These are phyloP conservation scores for Aspergillus diversus DNA, from an alignment of 495 filamentous ascomycete genomes.

Conservation along the genomic window DNA sequence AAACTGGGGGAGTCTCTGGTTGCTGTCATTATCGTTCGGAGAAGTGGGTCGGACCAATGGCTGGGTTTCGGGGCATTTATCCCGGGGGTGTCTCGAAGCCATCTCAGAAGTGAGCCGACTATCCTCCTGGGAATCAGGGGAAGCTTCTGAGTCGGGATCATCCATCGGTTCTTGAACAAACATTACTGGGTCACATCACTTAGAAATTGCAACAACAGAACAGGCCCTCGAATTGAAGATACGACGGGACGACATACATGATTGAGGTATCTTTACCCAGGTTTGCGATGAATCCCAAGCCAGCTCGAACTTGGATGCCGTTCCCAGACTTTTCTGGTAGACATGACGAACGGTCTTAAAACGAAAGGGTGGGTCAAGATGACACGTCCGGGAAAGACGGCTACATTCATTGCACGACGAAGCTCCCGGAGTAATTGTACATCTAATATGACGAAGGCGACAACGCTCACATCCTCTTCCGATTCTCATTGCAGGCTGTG, in stretches of 20 bases:
- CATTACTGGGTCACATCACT: slow-evolving; percentile 28
- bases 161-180: slow-evolving; percentile 37
- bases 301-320: slow-evolving; percentile 36
- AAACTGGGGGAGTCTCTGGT: background rate
- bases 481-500: slow-evolving; percentile 40
- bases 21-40: background rate
- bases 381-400: slow-evolving; percentile 37
- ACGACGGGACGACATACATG: slow-evolving; percentile 25
- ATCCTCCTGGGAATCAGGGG: slow-evolving; percentile 1
- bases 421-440: slow-evolving; percentile 34
- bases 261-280: slow-evolving; percentile 38
- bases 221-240: background rate
- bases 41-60: background rate
- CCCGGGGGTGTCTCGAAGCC: background rate
- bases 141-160: slow-evolving; percentile 20
- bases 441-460: slow-evolving; percentile 47
- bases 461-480: slow-evolving; percentile 45
- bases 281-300: slow-evolving; percentile 40
- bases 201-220: background rate
- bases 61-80: background rate
- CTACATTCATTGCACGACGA: slow-evolving; percentile 38
- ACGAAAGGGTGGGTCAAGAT: slow-evolving; percentile 42
- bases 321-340: slow-evolving; percentile 38
- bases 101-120: background rate
- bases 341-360: slow-evolving; percentile 44